These are phyloP conservation scores for Fraxinus dipetala DNA, from an alignment of 305 asterid genomes.

Conservation along the genomic window DNA sequence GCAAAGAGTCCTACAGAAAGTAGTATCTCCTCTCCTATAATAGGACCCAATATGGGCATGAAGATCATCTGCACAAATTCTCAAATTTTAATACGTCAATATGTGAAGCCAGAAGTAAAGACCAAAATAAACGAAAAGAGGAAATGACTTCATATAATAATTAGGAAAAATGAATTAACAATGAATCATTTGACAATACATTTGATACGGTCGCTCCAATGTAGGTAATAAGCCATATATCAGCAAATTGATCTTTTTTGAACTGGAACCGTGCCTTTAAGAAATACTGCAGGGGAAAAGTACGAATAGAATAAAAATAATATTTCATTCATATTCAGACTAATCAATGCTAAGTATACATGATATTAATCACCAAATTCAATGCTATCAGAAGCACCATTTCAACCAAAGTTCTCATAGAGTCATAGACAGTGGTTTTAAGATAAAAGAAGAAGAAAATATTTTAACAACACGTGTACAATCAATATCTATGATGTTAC, in stretches of 20 bases:
- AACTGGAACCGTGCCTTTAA: slow-evolving; percentile 59
- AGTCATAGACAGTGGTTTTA: not conserved
- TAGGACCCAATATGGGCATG: slow-evolving; percentile 46
- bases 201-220: slow-evolving; percentile 49
- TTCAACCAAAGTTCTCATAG: not conserved
- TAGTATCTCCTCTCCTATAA: slow-evolving; percentile 57
- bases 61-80: slow-evolving; percentile 42
- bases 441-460: not conserved
- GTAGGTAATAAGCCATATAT: slow-evolving; percentile 52
- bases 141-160: not conserved
- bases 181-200: slow-evolving; percentile 23
- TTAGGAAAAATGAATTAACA: not conserved
- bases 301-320: not conserved
- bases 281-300: slow-evolving; percentile 44
- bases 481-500: not conserved
- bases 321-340: not conserved
- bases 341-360: not conserved
- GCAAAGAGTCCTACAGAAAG: slow-evolving; percentile 59
- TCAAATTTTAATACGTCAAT: not conserved
- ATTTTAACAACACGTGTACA: not conserved
- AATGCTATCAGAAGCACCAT: not conserved
- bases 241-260: slow-evolving; percentile 58
- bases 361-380: not conserved
- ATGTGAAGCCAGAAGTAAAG: not conserved
- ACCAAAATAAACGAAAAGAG: not conserved